Base-by-base conservation (phyloP, 495 filamentous ascomycete genomes). In the Echria macrotheca region DNA sequence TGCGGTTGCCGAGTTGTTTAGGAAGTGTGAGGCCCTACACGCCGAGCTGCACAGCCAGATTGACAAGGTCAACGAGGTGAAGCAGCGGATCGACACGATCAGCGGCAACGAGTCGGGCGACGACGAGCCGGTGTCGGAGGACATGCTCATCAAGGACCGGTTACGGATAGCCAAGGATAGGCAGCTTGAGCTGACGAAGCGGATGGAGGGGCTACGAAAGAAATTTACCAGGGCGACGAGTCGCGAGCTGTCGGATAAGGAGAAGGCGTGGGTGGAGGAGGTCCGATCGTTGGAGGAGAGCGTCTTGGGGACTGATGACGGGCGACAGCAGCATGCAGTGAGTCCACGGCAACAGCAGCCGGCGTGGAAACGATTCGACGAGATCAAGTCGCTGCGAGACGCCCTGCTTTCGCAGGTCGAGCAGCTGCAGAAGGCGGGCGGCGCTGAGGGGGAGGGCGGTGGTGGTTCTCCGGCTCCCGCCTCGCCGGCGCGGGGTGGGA, bases 1-100 rank as follows among this genome's bases (percentile, higher is more conserved):
- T 42, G 88, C 86, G 9, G 89, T 87, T 2, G 80, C 89, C 1
- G 87, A 94, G 57, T 71, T 96, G 7, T 95, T 95, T 70, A 75
- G 82, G 12, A 77, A 85, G 18, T 91, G 86, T 56, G 79, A 89
- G 57, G 71, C 83, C 11, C 67, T 95, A 32, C 82, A 80, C 57
- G 69, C 72, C 2, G 88, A 95, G 63, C 73, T 95, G 43, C 66
- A 69, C 22, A 79, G 83, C 26, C 89, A 95, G 61, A 73, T 95
- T 36, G 71, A 63, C 50, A 80, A 82, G 53, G 76, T 81, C 4
- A 77, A 78, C n/a, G 79, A 87, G 62, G 75, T 85, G 4, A 82
- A 80, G 26, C 67, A 74, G 32, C 76, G 79, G 29, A 78, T 91
- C 42, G 83, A 89, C 49, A 69, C 66, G 6, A 71, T 89, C 22